A percentile compares a stretch with the other conserved stretches of the same genome.
Conservation (phyloP, 23 red algal species). For the Cyanidiococcus yangmingshanensis region DNA sequence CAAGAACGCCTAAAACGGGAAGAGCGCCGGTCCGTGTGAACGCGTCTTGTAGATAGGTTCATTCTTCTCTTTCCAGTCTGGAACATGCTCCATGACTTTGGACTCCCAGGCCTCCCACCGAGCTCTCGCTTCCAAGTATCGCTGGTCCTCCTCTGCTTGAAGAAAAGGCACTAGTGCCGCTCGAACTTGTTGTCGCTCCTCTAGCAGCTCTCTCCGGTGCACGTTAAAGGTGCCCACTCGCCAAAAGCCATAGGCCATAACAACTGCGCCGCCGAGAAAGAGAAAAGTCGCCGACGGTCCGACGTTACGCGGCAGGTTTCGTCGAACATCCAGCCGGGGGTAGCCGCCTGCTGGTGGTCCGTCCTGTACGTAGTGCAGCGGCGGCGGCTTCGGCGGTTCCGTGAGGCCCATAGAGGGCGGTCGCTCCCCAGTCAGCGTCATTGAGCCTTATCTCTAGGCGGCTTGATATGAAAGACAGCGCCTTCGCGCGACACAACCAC, state of each 20-base stretch:
- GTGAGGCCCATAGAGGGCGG: not conserved
- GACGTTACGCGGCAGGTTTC: constrained; percentile 77
- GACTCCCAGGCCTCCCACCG: constrained; percentile 53
- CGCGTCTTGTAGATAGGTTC: constrained; percentile 75
- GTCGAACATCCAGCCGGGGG: constrained; percentile 57
- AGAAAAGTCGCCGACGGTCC: constrained; percentile 37
- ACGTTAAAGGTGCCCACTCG: constrained; percentile 66
- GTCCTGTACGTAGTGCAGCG: constrained; percentile 69
- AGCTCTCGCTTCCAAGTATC: constrained; percentile 36
- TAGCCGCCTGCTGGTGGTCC: constrained; percentile 83
- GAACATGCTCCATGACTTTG: constrained; percentile 71
- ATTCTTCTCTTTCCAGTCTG: constrained; percentile 54
- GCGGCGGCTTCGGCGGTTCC: constrained; percentile 63
- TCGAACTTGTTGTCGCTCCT: constrained; percentile 58
- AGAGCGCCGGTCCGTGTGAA: not conserved
- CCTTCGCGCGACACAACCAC: no score
- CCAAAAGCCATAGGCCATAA: constrained; percentile 68
- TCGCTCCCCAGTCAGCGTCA: not conserved
- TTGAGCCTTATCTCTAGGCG: no score
- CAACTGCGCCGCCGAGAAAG: constrained; percentile 40
- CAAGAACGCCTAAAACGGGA: no score
- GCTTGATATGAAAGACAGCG: no score
- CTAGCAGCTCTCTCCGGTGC: constrained; percentile 53
- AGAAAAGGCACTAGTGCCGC: constrained; percentile 60
- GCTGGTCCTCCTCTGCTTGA: constrained; percentile 78